These are phyloP conservation scores for Syzygium grande DNA, from an alignment of 345 rosid species.

Conservation along the genomic window DNA sequence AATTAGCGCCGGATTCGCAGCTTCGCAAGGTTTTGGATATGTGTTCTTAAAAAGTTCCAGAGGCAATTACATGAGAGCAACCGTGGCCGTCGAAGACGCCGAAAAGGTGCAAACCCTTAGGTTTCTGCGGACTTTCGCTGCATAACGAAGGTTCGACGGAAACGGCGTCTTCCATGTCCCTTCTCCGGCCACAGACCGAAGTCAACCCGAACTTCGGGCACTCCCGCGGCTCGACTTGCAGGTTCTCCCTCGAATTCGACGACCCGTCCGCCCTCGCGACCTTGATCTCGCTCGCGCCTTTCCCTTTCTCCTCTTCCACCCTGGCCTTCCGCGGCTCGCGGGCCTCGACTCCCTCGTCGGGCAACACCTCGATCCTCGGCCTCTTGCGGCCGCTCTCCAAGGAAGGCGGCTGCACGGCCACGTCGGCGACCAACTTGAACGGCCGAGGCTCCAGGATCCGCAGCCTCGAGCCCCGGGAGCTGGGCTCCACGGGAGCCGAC, in stretches of 20 bases:
- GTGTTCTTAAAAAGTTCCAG: background rate
- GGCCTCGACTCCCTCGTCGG: background rate
- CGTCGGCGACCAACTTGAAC: conserved; percentile 39
- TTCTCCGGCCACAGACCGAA: conserved; percentile 82
- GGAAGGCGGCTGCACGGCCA: conserved; percentile 25
- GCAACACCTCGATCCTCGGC: conserved; percentile 21
- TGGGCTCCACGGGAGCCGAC: conserved; percentile 35
- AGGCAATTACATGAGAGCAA: conserved; percentile 75
- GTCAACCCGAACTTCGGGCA: conserved; percentile 62
- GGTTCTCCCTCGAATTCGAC: background rate
- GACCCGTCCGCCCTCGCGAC: background rate
- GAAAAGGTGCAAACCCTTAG: conserved; percentile 34
- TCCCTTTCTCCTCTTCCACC: background rate
- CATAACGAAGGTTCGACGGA: conserved; percentile 41
- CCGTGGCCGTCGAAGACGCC: conserved; percentile 98
- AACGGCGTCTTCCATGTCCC: conserved; percentile 97
- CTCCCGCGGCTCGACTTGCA: background rate
- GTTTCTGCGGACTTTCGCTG: background rate
- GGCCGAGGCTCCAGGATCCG: conserved; percentile 55
- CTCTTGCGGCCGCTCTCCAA: conserved; percentile 40
- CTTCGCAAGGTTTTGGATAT: background rate
- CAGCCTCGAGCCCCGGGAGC: conserved; percentile 38
- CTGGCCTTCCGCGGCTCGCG: background rate
- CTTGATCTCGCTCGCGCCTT: background rate
- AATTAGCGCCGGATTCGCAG: background rate